Percentiles rank a stretch among this genome's conserved stretches.
Conservation (phyloP, 805 yeast genomes). For the Scheffersomyces amazonensis region DNA sequence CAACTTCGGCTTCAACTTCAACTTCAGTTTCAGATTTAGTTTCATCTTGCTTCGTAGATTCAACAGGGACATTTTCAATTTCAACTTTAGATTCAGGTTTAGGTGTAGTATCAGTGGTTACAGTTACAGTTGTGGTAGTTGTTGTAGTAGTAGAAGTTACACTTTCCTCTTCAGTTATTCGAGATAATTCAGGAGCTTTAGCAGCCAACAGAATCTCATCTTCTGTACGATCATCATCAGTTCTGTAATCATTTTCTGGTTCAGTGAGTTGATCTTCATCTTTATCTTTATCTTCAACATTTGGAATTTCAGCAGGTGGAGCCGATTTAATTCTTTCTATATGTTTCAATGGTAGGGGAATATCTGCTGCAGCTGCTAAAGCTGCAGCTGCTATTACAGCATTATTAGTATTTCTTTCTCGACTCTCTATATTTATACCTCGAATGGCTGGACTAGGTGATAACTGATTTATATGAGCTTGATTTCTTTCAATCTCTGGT, state of each 20-base stretch:
- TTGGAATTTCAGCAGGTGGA: not conserved
- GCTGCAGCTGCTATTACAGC: slow-evolving; percentile 83
- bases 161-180: slow-evolving; percentile 1
- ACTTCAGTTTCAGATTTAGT: slow-evolving; percentile 11
- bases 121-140: not conserved
- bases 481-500: slow-evolving; percentile 6
- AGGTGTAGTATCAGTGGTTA: slow-evolving; percentile 7
- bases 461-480: slow-evolving; percentile 5
- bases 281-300: not conserved
- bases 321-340: not conserved
- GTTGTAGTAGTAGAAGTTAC: not conserved
- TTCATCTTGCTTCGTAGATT: slow-evolving; percentile 19
- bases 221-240: too few species aligned
- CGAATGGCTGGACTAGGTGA: slow-evolving; percentile 48
- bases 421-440: slow-evolving; percentile 33
- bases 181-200: too few species aligned
- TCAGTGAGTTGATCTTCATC: slow-evolving; percentile 9
- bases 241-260: slow-evolving; percentile 19
- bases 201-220: too few species aligned
- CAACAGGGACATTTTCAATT: slow-evolving; percentile 10
- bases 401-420: slow-evolving; percentile 37
- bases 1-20: not conserved
- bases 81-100: slow-evolving; percentile 9
- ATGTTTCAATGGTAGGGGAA: slow-evolving; percentile 55
- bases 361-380: slow-evolving; percentile 75